A percentile compares a stretch with the other conserved stretches of the same genome.
Evolutionary conservation across 225 moss, liverwort and hornwort species (phyloP).

Genomic region (Pseudoscleropodium purum): DNA sequence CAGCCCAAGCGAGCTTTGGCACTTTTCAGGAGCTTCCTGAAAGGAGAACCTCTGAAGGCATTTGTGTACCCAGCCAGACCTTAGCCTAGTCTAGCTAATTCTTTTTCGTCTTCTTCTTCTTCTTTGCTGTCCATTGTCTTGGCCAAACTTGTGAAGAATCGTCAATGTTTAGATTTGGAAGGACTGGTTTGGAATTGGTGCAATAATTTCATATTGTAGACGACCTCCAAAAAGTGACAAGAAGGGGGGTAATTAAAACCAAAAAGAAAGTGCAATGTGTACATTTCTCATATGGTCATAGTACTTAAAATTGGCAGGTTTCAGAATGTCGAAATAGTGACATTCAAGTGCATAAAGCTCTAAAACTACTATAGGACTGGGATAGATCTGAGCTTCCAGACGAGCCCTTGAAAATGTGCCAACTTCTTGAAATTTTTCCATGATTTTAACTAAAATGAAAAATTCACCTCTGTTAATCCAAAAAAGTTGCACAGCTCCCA

Average conservation of each 20-base stretch:
- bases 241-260: neutral
- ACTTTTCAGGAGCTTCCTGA: slow-evolving; percentile 32
- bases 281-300: neutral
- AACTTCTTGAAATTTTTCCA: neutral
- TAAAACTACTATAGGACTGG: neutral
- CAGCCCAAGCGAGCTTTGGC: slow-evolving; percentile 30
- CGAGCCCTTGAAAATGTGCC: neutral
- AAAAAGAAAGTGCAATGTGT: neutral
- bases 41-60: slow-evolving; percentile 14
- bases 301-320: neutral
- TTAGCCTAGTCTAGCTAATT: neutral
- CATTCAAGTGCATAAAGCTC: neutral
- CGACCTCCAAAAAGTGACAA: neutral
- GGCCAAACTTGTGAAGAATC: neutral
- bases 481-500: neutral
- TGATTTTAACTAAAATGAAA: neutral
- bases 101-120: neutral
- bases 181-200: neutral
- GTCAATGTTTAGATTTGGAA: neutral
- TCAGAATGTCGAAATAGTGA: neutral
- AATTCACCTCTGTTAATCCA: neutral
- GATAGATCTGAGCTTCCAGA: neutral
- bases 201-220: neutral
- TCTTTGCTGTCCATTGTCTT: neutral
- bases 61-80: slow-evolving; percentile 32